Percentiles rank a stretch among this genome's conserved stretches.
Evolutionary conservation across 164 flowering plant species (phyloP).

Genomic region (Aristolochia fimbriata): DNA sequence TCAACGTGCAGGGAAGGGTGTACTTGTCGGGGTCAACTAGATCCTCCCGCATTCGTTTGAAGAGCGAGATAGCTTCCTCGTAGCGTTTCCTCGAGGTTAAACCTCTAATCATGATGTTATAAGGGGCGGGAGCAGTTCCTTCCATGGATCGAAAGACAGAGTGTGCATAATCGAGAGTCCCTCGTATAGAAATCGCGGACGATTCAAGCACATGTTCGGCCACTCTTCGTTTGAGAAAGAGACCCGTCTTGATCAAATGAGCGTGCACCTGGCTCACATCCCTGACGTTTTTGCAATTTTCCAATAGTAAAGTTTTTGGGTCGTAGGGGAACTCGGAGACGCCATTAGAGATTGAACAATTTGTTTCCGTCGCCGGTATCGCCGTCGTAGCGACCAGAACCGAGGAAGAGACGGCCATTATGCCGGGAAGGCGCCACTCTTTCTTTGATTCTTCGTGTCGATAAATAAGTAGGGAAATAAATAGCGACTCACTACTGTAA

Average conservation of each 20-base stretch:
- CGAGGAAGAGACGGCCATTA: no score
- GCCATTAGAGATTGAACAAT: neutral
- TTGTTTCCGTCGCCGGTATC: no score
- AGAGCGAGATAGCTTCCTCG: conserved; percentile 24
- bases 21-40: conserved; percentile 25
- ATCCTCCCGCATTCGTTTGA: conserved; percentile 23
- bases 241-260: conserved; percentile 37
- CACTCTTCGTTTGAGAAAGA: conserved; percentile 19
- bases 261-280: conserved; percentile 36
- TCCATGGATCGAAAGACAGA: conserved; percentile 29
- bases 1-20: conserved; percentile 30
- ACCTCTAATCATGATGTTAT: conserved; percentile 36
- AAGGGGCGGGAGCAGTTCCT: conserved; percentile 23
- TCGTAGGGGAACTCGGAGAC: conserved; percentile 23
- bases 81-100: conserved; percentile 21
- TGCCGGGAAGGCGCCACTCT: no score
- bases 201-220: conserved; percentile 37
- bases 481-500: no score
- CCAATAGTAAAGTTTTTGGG: conserved; percentile 26
- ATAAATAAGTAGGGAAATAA: no score
- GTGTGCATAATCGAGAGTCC: conserved; percentile 28
- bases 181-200: conserved; percentile 26
- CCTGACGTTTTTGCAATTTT: conserved; percentile 38
- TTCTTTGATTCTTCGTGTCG: no score
- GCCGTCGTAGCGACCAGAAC: no score